Evolutionary conservation across 257 asterid species (phyloP).

Genomic region (Oldenlandia corymbosa): DNA sequence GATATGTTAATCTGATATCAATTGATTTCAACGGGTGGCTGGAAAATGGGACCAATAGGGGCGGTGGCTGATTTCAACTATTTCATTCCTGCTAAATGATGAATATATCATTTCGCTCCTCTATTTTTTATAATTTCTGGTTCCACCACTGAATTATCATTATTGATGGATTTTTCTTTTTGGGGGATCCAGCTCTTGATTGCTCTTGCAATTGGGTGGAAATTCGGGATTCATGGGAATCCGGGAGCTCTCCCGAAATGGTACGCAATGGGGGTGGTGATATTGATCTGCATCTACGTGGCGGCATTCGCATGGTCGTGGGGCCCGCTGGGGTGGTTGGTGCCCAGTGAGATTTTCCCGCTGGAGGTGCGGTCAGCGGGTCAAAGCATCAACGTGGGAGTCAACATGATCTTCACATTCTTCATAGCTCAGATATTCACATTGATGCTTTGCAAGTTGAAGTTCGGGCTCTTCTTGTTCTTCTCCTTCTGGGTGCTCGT

Average conservation of each 20-base stretch:
- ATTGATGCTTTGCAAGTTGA: constrained; percentile 51
- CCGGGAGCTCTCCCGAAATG: constrained; percentile 45
- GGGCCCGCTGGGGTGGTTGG: constrained; percentile 86
- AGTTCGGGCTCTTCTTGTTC: constrained; percentile 59
- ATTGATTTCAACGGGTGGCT: no score
- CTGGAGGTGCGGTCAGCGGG: constrained; percentile 75
- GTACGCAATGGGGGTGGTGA: constrained; percentile 51
- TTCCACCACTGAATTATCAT: no score
- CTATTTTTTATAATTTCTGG: no score
- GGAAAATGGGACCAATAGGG: no score
- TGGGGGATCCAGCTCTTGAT: constrained; percentile 31
- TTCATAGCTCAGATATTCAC: constrained; percentile 52
- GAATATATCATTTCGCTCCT: no score
- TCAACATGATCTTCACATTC: constrained; percentile 64
- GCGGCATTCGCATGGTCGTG: constrained; percentile 82
- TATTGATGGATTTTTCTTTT: no score
- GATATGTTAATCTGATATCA: no score
- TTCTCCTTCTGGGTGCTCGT: constrained; percentile 45
- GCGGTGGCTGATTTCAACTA: no score
- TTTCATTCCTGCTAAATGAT: no score
- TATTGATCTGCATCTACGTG: constrained; percentile 61
- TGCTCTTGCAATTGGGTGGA: constrained; percentile 37
- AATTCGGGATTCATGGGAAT: constrained; percentile 54
- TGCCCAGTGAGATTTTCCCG: constrained; percentile 76
- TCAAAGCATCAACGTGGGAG: constrained; percentile 54